Conservation (phyloP, 2,329 filamentous ascomycete species). For the Fusarium sp. region DNA sequence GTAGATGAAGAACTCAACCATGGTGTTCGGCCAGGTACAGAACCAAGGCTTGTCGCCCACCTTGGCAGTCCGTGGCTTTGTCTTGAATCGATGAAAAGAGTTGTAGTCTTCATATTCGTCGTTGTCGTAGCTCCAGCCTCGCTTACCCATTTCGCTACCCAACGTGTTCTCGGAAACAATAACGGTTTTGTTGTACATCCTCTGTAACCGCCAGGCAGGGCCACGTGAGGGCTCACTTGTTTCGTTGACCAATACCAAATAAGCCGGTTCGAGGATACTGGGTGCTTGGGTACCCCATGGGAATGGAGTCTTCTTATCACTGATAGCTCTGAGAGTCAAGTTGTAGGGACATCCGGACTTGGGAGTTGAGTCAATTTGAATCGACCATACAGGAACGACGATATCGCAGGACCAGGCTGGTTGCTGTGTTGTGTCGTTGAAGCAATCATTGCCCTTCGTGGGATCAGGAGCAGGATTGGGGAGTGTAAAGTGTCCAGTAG, state of each 20-base stretch:
- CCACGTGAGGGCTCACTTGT: conserved; percentile 59
- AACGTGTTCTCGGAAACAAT: conserved; percentile 59
- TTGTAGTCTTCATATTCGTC: conserved; percentile 30
- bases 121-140: conserved; percentile 38
- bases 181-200: conserved; percentile 67
- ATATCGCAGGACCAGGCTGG: conserved; percentile 73
- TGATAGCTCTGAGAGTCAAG: conserved; percentile 51
- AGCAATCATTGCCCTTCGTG: conserved; percentile 64
- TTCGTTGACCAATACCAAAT: conserved; percentile 63
- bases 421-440: conserved; percentile 65
- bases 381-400: conserved; percentile 54
- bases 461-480: conserved; percentile 61
- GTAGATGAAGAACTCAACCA: conserved; percentile 68
- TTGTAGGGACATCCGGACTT: conserved; percentile 53
- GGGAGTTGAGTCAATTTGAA: conserved; percentile 52
- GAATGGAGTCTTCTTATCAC: conserved; percentile 50
- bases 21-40: conserved; percentile 67
- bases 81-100: conserved; percentile 32
- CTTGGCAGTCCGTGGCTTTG: conserved; percentile 45
- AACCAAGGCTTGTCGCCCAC: conserved; percentile 67
- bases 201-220: conserved; percentile 65
- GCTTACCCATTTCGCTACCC: conserved; percentile 43
- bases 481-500: conserved; percentile 67
- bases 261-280: conserved; percentile 51
- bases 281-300: conserved; percentile 67